Percentiles rank a stretch among this genome's conserved stretches.
These are phyloP conservation scores for Fusarium algeriense DNA, from an alignment of 2,329 filamentous ascomycete species.

Conservation along the genomic window DNA sequence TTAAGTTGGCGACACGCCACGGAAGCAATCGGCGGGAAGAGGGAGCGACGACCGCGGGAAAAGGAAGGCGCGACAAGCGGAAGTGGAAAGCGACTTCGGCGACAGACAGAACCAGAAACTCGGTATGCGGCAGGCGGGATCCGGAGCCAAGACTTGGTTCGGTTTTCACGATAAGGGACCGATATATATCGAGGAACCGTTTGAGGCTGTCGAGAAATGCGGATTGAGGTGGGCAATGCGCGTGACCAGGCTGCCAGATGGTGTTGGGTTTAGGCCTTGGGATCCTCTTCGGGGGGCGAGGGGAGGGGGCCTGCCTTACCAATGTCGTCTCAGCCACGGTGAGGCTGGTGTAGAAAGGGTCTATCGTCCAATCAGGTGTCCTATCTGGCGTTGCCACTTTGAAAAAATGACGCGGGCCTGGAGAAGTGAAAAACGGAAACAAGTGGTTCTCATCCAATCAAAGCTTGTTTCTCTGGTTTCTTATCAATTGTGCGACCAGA, in stretches of 20 bases:
- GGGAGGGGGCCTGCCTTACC: slow-evolving; percentile 38
- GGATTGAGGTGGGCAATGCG: slow-evolving; percentile 54
- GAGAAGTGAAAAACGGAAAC: slow-evolving; percentile 35
- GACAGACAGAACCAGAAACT: slow-evolving; percentile 27
- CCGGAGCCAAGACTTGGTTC: slow-evolving; percentile 32
- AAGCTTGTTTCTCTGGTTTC: slow-evolving; percentile 35
- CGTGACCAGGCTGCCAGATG: slow-evolving; percentile 53
- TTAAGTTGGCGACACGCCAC: slow-evolving; percentile 45
- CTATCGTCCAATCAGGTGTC: slow-evolving; percentile 33
- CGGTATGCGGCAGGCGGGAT: slow-evolving; percentile 29
- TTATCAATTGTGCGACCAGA: slow-evolving; percentile 23
- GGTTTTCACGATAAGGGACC: slow-evolving; percentile 38
- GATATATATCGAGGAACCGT: slow-evolving; percentile 45
- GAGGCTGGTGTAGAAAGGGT: slow-evolving; percentile 37
- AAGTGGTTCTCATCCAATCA: slow-evolving; percentile 25
- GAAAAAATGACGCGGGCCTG: slow-evolving; percentile 39
- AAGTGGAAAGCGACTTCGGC: slow-evolving; percentile 30
- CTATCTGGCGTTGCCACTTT: slow-evolving; percentile 32
- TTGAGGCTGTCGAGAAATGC: slow-evolving; percentile 51
- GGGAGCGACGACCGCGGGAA: slow-evolving; percentile 38
- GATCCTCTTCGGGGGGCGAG: slow-evolving; percentile 31
- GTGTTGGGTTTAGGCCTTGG: slow-evolving; percentile 49
- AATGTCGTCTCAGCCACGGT: slow-evolving; percentile 41
- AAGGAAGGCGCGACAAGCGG: slow-evolving; percentile 37
- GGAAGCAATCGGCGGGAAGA: slow-evolving; percentile 37